Evolutionary conservation across 1,284 basidiomycete species (phyloP).

Genomic region (Puccinia coronata): DNA sequence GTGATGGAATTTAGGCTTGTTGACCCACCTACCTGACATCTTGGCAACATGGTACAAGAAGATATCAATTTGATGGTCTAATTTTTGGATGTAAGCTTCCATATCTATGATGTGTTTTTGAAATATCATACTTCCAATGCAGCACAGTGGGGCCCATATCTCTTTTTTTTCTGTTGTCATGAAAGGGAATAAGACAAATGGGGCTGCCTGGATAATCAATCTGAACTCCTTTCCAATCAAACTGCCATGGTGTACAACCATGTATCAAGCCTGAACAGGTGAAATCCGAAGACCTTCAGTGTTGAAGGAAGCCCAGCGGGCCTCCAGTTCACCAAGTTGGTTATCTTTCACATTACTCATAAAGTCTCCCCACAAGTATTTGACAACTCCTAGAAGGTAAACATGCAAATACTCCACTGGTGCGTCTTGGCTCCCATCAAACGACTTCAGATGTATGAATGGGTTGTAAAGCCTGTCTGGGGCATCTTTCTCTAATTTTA

Average conservation of each 20-base stretch:
- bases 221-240: constrained; percentile 60
- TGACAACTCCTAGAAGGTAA: not conserved
- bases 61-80: not conserved
- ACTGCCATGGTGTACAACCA: constrained; percentile 58
- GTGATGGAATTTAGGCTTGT: constrained; percentile 60
- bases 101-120: constrained; percentile 58
- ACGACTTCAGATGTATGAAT: not conserved
- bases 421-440: constrained; percentile 5
- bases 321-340: not conserved
- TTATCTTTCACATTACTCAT: not conserved
- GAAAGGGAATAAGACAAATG: constrained; percentile 59
- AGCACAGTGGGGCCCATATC: constrained; percentile 58
- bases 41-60: constrained; percentile 5
- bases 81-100: constrained; percentile 54
- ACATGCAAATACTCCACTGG: constrained; percentile 19
- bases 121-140: constrained; percentile 50
- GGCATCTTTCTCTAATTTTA: not conserved
- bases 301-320: constrained; percentile 51
- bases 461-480: not conserved
- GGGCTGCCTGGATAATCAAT: constrained; percentile 59
- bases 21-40: constrained; percentile 57
- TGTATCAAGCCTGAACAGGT: constrained; percentile 54
- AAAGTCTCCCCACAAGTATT: not conserved
- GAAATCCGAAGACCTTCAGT: constrained; percentile 55
- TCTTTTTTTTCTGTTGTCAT: constrained; percentile 52